Evolutionary conservation across 345 rosid species (phyloP).

Genomic region (Eucalyptus shirleyi): DNA sequence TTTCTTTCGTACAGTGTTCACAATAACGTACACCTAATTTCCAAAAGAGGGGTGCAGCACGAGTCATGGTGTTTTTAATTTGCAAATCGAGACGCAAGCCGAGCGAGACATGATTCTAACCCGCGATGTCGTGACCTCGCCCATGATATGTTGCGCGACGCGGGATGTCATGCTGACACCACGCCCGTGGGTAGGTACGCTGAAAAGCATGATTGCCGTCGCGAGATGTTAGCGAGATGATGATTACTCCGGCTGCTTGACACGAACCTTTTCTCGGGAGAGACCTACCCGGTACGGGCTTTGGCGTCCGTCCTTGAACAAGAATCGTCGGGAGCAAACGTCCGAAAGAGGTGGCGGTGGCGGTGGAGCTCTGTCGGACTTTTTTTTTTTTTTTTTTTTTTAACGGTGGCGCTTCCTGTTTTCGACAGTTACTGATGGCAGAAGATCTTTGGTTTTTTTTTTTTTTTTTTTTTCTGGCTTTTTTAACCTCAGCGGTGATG

Average conservation of each 20-base stretch:
- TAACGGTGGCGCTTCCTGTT: background rate
- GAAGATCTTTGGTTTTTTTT: background rate
- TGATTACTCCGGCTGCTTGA: background rate
- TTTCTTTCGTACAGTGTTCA: background rate
- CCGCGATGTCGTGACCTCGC: background rate
- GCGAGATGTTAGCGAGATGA: background rate
- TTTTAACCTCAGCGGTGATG: background rate
- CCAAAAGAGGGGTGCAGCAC: background rate
- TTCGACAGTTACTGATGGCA: background rate
- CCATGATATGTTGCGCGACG: background rate
- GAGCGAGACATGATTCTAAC: background rate
- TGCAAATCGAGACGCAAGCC: background rate
- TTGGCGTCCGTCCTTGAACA: background rate
- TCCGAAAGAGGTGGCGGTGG: background rate
- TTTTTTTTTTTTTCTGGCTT: background rate
- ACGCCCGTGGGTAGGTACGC: background rate
- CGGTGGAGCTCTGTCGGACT: background rate
- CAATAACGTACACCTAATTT: background rate
- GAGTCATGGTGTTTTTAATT: background rate
- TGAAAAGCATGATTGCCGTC: background rate
- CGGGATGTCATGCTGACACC: background rate
- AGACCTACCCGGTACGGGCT: background rate
- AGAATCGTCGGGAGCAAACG: background rate
- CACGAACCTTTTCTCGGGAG: too few relatives aligned
- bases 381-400: background rate